A percentile compares a stretch with the other conserved stretches of the same genome.
phyloP scores from a whole-genome alignment of 2,329 filamentous ascomycete species.

The Cladobotryum mycophilum region DNA sequence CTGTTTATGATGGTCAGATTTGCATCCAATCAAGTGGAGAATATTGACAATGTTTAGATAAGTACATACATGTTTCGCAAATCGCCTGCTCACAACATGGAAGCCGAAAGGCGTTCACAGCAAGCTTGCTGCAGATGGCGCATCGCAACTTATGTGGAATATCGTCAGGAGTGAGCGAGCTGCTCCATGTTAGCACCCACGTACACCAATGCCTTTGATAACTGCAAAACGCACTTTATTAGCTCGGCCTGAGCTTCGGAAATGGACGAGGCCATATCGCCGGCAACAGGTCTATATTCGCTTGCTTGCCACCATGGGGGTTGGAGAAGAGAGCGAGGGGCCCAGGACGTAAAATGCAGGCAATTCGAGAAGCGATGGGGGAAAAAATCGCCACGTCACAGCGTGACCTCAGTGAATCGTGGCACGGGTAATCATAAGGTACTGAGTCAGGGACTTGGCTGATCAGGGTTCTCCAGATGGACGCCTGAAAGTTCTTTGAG shows the following conservation, averaged over 20 bases:
- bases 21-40: not conserved
- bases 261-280: conserved; percentile 33
- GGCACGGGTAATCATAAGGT: conserved; percentile 11
- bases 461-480: conserved; percentile 5
- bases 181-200: conserved; percentile 30
- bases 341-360: not conserved
- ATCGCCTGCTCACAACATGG: conserved; percentile 95
- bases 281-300: conserved; percentile 13
- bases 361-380: not conserved
- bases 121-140: conserved; percentile 85
- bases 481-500: conserved; percentile 4
- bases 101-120: conserved; percentile 82
- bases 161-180: conserved; percentile 71
- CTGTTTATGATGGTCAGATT: conserved; percentile 33
- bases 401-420: conserved; percentile 10
- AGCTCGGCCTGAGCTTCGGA: conserved; percentile 51
- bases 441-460: conserved; percentile 1
- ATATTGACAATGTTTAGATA: conserved; percentile 8
- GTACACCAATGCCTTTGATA: not conserved
- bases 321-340: not conserved
- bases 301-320: conserved; percentile 8
- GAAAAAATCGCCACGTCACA: conserved; percentile 9
- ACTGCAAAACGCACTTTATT: conserved; percentile 41
- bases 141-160: conserved; percentile 96
- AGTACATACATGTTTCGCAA: conserved; percentile 70